Evolutionary conservation across 257 asterid species (phyloP), one percentile per base, ranked within the genome.

Genomic region (Voacanga thouarsii): DNA sequence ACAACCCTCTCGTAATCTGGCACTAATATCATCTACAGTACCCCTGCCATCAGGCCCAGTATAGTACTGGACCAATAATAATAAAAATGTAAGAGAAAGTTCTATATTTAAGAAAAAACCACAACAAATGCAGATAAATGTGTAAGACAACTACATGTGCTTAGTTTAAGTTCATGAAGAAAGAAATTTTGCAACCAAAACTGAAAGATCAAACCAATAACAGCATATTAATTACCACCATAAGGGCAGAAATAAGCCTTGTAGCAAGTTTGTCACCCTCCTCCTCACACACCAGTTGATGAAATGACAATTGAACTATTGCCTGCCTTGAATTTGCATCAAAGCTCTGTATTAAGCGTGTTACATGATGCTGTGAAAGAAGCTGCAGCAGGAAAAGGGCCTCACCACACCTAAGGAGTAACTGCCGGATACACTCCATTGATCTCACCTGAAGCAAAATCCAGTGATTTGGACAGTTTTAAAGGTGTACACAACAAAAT

Each of bases 11-110:
- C 94, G 88, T 75, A 95, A 83, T 82, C 89, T 89, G 74, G 85
- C 90, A 83, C 99, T 95, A 74, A 95, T 88, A 79, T 95, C 99
- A 84, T 95, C 97, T 66, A 95, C 97, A 57, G 98, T 91, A 80
- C 99, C 99, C 94, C 96, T 89, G 88, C 98, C 98, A 85, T 89
- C 97, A 85, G 97, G 94, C 78, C 98, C 97, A 81, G 98, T 95
- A 81, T 95, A 95, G 81, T 90, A 89, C 99, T 95, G 94, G 90
- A 87, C 80, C 82, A 65, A 79, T 69, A 83, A 85, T 75, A 76
- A 85, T 24, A 68, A 26, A 66, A 19, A 80, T 60, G 88, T 80
- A 77, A 90, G 88, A 81, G 57, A 61, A 51, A 73, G 56, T 69
- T 63, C 47, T 71, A 76, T 10, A 50, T 61, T 61, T 6, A 76